A percentile compares a stretch with the other conserved stretches of the same genome.
phyloP scores from a whole-genome alignment of 1,284 basidiomycete species.

The Leccinum solheimii region DNA sequence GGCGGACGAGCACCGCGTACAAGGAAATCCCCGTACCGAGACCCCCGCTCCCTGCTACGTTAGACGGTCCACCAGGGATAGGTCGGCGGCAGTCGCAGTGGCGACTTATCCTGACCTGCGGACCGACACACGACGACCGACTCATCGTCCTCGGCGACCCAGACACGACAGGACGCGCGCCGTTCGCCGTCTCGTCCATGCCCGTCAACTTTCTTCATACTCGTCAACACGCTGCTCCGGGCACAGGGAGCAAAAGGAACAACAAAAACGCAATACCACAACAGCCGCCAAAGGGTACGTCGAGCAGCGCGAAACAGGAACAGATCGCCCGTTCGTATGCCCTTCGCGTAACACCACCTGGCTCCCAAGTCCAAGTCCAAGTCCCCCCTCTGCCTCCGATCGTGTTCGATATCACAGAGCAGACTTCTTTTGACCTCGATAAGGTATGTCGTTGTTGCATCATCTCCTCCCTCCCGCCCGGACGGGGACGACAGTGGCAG shows the following conservation, averaged over 20 bases:
- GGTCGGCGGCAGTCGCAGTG: slow-evolving; percentile 37
- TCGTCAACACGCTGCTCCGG: slow-evolving; percentile 14
- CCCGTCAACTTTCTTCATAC: slow-evolving; percentile 52
- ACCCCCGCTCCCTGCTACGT: slow-evolving; percentile 40
- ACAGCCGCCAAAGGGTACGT: neutral
- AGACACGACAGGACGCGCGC: slow-evolving; percentile 37
- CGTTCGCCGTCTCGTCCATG: slow-evolving; percentile 65
- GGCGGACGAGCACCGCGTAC: slow-evolving; percentile 64
- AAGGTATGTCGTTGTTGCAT: slow-evolving; percentile 60
- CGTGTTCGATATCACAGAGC: slow-evolving; percentile 63
- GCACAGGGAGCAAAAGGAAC: neutral
- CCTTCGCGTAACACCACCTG: slow-evolving; percentile 39
- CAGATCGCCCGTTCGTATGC: slow-evolving; percentile 52
- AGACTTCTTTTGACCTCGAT: slow-evolving; percentile 86
- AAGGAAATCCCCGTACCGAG: slow-evolving; percentile 67
- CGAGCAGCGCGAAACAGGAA: slow-evolving; percentile 59
- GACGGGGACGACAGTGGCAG: neutral
- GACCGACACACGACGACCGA: slow-evolving; percentile 20
- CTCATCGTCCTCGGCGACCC: slow-evolving; percentile 39
- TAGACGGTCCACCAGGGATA: neutral
- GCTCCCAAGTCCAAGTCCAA: neutral
- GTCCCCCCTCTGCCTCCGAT: slow-evolving; percentile 16
- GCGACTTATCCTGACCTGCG: slow-evolving; percentile 59
- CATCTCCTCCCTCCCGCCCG: neutral
- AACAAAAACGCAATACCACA: slow-evolving; percentile 2